Percentiles rank a stretch among this genome's conserved stretches.
Evolutionary conservation across 257 asterid genomes (phyloP).

Genomic region (Voacanga thouarsii): DNA sequence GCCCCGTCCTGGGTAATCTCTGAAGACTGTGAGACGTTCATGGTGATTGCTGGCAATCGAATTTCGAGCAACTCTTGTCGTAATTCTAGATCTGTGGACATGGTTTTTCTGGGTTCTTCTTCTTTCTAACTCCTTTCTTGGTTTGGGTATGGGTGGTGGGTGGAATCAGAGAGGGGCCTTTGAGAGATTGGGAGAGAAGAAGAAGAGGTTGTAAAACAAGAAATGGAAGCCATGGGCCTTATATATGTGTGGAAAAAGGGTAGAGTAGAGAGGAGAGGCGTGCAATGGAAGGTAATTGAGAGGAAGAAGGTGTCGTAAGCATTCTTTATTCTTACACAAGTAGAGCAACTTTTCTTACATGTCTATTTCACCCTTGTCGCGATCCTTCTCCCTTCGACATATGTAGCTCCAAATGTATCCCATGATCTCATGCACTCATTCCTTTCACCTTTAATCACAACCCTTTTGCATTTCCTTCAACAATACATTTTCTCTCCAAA

Average conservation of each 20-base stretch:
- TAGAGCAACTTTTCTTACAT: constrained; percentile 30
- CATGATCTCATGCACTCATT: neutral
- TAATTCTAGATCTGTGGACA: constrained; percentile 53
- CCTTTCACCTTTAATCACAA: constrained; percentile 5
- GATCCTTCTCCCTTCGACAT: neutral
- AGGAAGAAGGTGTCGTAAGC: constrained; percentile 18
- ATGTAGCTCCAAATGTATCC: neutral
- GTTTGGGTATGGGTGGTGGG: neutral
- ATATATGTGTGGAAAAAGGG: constrained; percentile 16
- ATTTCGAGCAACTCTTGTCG: constrained; percentile 22
- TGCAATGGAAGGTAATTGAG: constrained; percentile 44
- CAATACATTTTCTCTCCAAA: no score
- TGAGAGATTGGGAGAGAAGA: constrained; percentile 1
- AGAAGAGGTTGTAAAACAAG: neutral
- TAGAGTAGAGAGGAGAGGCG: constrained; percentile 30
- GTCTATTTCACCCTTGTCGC: constrained; percentile 28
- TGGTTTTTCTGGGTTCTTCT: constrained; percentile 2
- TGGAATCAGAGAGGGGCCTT: neutral
- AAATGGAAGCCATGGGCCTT: constrained; percentile 24
- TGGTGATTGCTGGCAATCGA: constrained; percentile 10
- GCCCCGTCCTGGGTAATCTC: neutral
- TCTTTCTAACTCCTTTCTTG: neutral
- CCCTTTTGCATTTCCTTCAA: neutral
- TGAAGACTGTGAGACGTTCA: constrained; percentile 7
- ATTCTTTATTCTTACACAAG: constrained; percentile 33